Evolutionary conservation across 169 alveolate genomes (phyloP).

Genomic region (Plasmodium inui): DNA sequence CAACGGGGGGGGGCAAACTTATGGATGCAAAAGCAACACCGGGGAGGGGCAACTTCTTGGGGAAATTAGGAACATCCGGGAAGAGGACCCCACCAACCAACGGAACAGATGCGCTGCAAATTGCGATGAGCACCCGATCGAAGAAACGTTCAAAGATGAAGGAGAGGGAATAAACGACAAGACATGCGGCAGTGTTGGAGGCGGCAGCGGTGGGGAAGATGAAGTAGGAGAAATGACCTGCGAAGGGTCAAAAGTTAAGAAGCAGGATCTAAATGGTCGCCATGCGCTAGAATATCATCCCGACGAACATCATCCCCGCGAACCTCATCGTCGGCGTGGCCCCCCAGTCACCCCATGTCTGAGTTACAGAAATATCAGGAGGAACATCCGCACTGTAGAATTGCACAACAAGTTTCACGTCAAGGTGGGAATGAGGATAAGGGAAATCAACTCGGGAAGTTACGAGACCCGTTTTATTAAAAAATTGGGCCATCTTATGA

Average conservation of each 20-base stretch:
- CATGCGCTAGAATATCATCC: too few species aligned
- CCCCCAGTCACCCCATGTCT: not conserved
- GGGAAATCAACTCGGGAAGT: conserved; percentile 16
- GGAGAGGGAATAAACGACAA: conserved; percentile 12
- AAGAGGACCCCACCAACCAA: not conserved
- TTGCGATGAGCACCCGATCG: not conserved
- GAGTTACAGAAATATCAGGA: conserved; percentile 23
- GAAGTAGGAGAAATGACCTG: not conserved
- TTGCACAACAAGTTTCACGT: conserved; percentile 11
- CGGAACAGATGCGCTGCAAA: not conserved
- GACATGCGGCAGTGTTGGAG: not conserved
- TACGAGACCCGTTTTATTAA: conserved; percentile 41
- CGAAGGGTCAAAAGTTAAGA: not conserved
- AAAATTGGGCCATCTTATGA: not conserved
- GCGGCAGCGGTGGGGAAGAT: not conserved
- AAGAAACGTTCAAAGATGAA: conserved; percentile 5
- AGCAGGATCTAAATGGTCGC: not conserved
- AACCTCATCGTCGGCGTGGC: not conserved
- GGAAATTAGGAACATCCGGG: not conserved
- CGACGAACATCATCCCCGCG: not conserved
- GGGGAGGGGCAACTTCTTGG: not conserved
- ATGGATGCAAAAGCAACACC: not conserved
- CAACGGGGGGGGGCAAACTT: not conserved
- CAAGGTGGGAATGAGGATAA: not conserved
- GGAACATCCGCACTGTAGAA: conserved; percentile 33